A percentile compares a stretch with the other conserved stretches of the same genome.
These are phyloP conservation scores for Ephemerocybe angulata DNA, from an alignment of 768 basidiomycete species.

Conservation along the genomic window DNA sequence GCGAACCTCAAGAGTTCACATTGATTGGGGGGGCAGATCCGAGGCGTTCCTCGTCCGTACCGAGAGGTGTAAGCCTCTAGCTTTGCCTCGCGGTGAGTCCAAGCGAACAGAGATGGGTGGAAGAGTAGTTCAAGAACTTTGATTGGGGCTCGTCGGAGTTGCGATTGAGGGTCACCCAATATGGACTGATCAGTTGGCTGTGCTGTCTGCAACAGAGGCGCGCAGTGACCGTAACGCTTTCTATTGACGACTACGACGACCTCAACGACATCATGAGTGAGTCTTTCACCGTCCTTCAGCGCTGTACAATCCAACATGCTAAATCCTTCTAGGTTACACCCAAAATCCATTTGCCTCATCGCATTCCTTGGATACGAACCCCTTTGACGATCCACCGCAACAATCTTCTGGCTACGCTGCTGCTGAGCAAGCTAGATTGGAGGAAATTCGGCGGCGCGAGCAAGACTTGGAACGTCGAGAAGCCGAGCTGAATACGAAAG, in stretches of 20 bases:
- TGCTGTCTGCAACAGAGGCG: neutral
- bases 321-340: constrained; percentile 28
- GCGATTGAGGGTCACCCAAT: too few relatives aligned
- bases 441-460: constrained; percentile 75
- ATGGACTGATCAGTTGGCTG: constrained; percentile 4
- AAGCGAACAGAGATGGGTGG: neutral
- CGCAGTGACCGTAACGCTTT: neutral
- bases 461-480: constrained; percentile 79
- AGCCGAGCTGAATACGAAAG: constrained; percentile 62
- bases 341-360: constrained; percentile 85
- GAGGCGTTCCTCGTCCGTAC: constrained; percentile 1
- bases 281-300: constrained; percentile 12
- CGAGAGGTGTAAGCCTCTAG: neutral
- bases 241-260: constrained; percentile 10
- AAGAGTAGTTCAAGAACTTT: neutral
- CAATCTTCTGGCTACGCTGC: constrained; percentile 30
- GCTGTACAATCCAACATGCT: constrained; percentile 2
- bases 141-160: too few relatives aligned
- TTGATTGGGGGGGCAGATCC: constrained; percentile 1
- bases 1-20: constrained; percentile 5
- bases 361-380: constrained; percentile 82
- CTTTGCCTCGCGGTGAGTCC: neutral
- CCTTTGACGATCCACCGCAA: constrained; percentile 80
- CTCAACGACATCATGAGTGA: constrained; percentile 33
- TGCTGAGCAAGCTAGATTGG: constrained; percentile 44